These are phyloP conservation scores for Penicillium sp. DNA, from an alignment of 2,329 filamentous ascomycete species.

Conservation along the genomic window DNA sequence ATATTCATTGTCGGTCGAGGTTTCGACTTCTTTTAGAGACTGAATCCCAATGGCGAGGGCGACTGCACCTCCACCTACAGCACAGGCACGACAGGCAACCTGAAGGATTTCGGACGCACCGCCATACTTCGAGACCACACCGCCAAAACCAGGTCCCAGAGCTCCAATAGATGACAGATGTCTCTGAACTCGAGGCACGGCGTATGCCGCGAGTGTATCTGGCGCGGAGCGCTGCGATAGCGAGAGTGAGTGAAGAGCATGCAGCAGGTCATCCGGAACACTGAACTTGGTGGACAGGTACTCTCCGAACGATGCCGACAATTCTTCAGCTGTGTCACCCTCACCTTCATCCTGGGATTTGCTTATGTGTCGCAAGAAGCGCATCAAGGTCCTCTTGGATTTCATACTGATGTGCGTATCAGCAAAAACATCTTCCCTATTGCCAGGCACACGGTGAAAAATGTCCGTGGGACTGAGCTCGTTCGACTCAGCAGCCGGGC, in stretches of 20 bases:
- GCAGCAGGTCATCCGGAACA: constrained; percentile 69
- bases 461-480: constrained; percentile 29
- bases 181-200: constrained; percentile 72
- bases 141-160: constrained; percentile 86
- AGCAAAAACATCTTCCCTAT: constrained; percentile 88
- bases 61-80: constrained; percentile 89
- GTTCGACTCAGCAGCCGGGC: constrained; percentile 16
- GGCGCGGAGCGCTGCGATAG: constrained; percentile 66
- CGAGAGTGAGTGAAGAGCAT: constrained; percentile 70
- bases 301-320: constrained; percentile 57
- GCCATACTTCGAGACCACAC: constrained; percentile 91
- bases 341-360: constrained; percentile 60
- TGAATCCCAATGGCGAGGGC: constrained; percentile 75
- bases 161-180: constrained; percentile 86
- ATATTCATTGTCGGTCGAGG: constrained; percentile 19
- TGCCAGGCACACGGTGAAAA: constrained; percentile 78
- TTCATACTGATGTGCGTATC: constrained; percentile 75
- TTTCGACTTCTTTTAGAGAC: constrained; percentile 24
- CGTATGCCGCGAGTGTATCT: constrained; percentile 66
- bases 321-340: constrained; percentile 57
- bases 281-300: constrained; percentile 60
- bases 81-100: constrained; percentile 85
- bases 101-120: constrained; percentile 87
- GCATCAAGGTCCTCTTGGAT: constrained; percentile 86
- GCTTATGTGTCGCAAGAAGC: constrained; percentile 85